Evolutionary conservation across 2,329 filamentous ascomycete species (phyloP).

Genomic region (Colletotrichum liaoningense): DNA sequence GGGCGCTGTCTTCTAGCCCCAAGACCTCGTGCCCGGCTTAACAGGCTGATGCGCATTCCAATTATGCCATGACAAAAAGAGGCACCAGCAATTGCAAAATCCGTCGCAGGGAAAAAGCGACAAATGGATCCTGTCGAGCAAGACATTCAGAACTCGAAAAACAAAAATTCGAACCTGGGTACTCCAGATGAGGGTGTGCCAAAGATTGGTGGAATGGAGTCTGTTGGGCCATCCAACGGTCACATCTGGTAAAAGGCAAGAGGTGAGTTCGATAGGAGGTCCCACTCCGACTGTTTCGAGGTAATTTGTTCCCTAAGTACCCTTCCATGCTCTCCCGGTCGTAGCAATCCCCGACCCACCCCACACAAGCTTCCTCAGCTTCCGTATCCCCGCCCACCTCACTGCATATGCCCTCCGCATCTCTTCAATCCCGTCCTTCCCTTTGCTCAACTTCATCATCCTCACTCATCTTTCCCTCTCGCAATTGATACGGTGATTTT

Average conservation of each 20-base stretch:
- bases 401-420: background rate
- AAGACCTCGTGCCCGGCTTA: too few species aligned
- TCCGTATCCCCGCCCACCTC: slow-evolving; percentile 17
- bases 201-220: slow-evolving; percentile 55
- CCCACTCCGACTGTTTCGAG: slow-evolving; percentile 59
- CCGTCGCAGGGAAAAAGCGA: too few species aligned
- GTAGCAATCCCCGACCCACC: background rate
- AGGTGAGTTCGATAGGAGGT: slow-evolving; percentile 73
- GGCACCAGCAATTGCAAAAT: background rate
- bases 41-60: background rate
- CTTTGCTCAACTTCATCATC: background rate
- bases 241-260: slow-evolving; percentile 79
- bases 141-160: background rate
- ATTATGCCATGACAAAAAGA: background rate
- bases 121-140: background rate
- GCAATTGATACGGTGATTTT: background rate
- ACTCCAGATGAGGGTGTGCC: slow-evolving; percentile 42
- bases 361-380: slow-evolving; percentile 9
- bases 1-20: too few species aligned
- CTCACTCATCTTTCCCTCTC: background rate
- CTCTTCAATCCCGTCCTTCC: background rate
- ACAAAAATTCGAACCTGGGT: slow-evolving; percentile 41
- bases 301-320: slow-evolving; percentile 33
- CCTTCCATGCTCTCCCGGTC: background rate
- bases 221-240: slow-evolving; percentile 62